These are phyloP conservation scores for Verticillium longisporum DNA, from an alignment of 2,329 filamentous ascomycete genomes.

Conservation along the genomic window DNA sequence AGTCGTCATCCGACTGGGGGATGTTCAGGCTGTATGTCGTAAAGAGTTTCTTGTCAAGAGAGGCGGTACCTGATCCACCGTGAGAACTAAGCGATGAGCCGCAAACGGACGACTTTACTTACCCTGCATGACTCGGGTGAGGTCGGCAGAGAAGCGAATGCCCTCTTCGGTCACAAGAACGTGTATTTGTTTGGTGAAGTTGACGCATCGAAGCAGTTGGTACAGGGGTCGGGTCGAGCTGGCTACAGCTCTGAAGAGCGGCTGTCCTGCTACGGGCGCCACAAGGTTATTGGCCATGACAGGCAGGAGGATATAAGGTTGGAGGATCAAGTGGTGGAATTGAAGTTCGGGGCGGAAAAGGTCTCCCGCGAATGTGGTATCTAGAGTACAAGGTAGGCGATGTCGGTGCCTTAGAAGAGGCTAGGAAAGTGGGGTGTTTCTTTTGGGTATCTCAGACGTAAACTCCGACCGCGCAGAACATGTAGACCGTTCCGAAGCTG, in stretches of 20 bases:
- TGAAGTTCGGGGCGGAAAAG: constrained; percentile 1
- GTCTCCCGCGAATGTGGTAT: constrained; percentile 9
- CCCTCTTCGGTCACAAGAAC: constrained; percentile 77
- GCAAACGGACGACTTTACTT: constrained; percentile 44
- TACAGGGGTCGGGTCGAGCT: constrained; percentile 72
- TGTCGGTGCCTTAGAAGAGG: constrained; percentile 9
- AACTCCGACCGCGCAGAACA: constrained; percentile 98
- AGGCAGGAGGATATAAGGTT: constrained; percentile 18
- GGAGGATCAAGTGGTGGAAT: constrained; percentile 1
- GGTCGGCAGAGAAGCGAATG: constrained; percentile 80
- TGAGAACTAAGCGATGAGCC: neutral
- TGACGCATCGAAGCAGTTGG: constrained; percentile 52
- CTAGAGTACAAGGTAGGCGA: constrained; percentile 13
- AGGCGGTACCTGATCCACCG: constrained; percentile 38
- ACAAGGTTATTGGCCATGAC: constrained; percentile 11
- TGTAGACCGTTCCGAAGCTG: constrained; percentile 91
- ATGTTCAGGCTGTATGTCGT: constrained; percentile 71
- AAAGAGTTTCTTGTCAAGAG: constrained; percentile 85
- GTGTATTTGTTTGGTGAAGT: constrained; percentile 50
- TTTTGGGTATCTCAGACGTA: constrained; percentile 71
- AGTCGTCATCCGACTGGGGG: constrained; percentile 29
- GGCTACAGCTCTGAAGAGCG: constrained; percentile 68
- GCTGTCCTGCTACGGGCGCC: constrained; percentile 19
- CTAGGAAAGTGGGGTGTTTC: constrained; percentile 12
- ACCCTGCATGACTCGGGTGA: constrained; percentile 89